Conservation (phyloP, 2,329 filamentous ascomycete genomes). For the Arthrinium phaeospermum region DNA sequence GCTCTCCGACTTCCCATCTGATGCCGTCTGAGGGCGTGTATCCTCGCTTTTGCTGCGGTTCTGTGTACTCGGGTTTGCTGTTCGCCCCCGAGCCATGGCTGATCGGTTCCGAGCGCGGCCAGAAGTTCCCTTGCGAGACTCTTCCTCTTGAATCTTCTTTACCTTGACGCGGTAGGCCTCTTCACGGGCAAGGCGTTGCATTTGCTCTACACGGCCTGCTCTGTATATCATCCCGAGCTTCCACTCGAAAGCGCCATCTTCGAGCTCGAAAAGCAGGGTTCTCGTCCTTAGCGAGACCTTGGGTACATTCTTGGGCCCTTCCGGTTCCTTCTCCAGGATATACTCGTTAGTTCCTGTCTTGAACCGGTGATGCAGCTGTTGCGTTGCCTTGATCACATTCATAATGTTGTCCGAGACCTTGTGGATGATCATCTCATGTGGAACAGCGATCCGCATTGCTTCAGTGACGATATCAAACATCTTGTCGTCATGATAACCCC, state of each 20-base stretch:
- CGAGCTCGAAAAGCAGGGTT: constrained; percentile 86
- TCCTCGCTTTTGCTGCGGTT: constrained; percentile 65
- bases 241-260: constrained; percentile 97
- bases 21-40: constrained; percentile 39
- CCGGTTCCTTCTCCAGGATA: constrained; percentile 82
- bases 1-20: constrained; percentile 39
- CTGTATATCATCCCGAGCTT: constrained; percentile 95
- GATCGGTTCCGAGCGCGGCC: constrained; percentile 63
- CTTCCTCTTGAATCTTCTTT: constrained; percentile 80
- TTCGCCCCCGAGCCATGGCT: constrained; percentile 48
- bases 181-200: constrained; percentile 86
- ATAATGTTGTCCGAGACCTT: constrained; percentile 92
- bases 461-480: constrained; percentile 86
- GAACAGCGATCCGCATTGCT: constrained; percentile 84
- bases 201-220: constrained; percentile 85
- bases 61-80: constrained; percentile 37
- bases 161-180: constrained; percentile 88
- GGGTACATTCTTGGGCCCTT: constrained; percentile 84
- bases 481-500: constrained; percentile 71
- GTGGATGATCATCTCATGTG: constrained; percentile 88
- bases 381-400: constrained; percentile 83
- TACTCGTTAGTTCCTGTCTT: constrained; percentile 87
- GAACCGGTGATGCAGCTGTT: constrained; percentile 94
- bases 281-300: constrained; percentile 83
- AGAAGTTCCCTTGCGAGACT: constrained; percentile 56